A percentile compares a stretch with the other conserved stretches of the same genome.
These are phyloP conservation scores for Hebeloma cylindrosporum DNA, from an alignment of 768 basidiomycete genomes.

Conservation along the genomic window DNA sequence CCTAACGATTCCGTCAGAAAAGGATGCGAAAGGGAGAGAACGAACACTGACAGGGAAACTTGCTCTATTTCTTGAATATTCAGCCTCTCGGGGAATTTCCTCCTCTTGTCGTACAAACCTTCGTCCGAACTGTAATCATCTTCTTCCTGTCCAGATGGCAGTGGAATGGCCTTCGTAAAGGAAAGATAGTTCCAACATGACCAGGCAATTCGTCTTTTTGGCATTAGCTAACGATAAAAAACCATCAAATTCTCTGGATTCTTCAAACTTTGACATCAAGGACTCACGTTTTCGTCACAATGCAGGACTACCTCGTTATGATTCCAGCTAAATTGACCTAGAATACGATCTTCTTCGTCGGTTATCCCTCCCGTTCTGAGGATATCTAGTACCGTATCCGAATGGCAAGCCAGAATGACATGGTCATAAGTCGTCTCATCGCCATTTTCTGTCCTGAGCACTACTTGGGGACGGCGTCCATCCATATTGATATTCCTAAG, in stretches of 20 bases:
- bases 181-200: constrained; percentile 84
- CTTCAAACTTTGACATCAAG: neutral
- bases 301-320: constrained; percentile 69
- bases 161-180: constrained; percentile 28
- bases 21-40: neutral
- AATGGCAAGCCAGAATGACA: constrained; percentile 74
- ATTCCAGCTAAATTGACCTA: constrained; percentile 65
- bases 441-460: constrained; percentile 49
- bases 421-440: constrained; percentile 55
- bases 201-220: constrained; percentile 58
- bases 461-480: constrained; percentile 29
- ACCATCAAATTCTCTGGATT: neutral
- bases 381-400: constrained; percentile 58
- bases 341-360: constrained; percentile 50
- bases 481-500: constrained; percentile 33
- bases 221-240: constrained; percentile 56
- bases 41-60: constrained; percentile 55
- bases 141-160: neutral
- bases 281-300: constrained; percentile 55
- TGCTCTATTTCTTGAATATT: constrained; percentile 43
- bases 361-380: constrained; percentile 52
- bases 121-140: constrained; percentile 6
- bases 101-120: constrained; percentile 15
- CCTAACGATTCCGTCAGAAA: constrained; percentile 24
- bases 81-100: constrained; percentile 14